Evolutionary conservation across 2,329 filamentous ascomycete species (phyloP).

Genomic region (Colletotrichum acutatum): DNA sequence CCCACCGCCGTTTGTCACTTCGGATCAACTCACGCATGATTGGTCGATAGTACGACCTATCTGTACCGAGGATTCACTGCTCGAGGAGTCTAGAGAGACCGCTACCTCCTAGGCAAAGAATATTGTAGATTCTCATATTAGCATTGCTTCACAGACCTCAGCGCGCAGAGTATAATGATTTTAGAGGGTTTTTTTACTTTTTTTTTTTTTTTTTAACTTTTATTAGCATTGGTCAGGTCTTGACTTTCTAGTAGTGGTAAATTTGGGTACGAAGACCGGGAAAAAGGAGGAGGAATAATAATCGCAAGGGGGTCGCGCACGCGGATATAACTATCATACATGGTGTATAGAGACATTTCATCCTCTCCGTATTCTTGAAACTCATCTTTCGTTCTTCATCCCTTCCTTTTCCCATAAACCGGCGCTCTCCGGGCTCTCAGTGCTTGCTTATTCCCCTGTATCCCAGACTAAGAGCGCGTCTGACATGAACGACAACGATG

Average conservation of each 20-base stretch:
- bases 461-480: neutral
- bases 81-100: too few relatives aligned
- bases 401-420: neutral
- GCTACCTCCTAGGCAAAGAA: too few relatives aligned
- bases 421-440: neutral
- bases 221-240: conserved; percentile 14
- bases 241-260: neutral
- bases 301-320: neutral
- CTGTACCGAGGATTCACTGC: too few relatives aligned
- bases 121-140: neutral
- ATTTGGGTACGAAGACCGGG: neutral
- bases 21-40: neutral
- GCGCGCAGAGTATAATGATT: too few relatives aligned
- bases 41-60: neutral
- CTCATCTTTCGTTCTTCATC: neutral
- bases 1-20: neutral
- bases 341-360: neutral
- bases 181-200: too few relatives aligned
- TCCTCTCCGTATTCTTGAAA: neutral
- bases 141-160: neutral
- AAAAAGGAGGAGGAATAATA: neutral
- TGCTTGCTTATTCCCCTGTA: neutral
- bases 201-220: too few relatives aligned
- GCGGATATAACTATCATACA: conserved; percentile 16
- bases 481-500: neutral